These are phyloP conservation scores for Craterostigma plantagineum DNA, from an alignment of 257 asterid genomes.

Conservation along the genomic window DNA sequence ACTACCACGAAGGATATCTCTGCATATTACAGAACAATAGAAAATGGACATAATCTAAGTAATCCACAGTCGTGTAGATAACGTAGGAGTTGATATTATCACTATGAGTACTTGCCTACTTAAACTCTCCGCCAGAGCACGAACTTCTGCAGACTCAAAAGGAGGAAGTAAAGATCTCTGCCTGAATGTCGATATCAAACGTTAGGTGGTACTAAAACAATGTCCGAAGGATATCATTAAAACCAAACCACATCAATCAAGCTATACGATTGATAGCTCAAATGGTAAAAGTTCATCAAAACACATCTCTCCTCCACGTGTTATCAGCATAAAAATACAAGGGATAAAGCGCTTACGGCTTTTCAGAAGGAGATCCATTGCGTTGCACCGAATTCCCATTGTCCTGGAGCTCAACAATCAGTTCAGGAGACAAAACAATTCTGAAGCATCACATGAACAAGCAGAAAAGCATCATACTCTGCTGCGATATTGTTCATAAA, in stretches of 20 bases:
- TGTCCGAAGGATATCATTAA: neutral
- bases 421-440: conserved; percentile 10
- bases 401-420: conserved; percentile 25
- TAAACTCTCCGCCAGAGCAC: conserved; percentile 78
- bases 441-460: neutral
- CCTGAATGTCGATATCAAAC: conserved; percentile 32
- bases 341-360: conserved; percentile 33
- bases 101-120: conserved; percentile 36
- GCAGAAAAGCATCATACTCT: conserved; percentile 32
- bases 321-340: no score
- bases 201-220: conserved; percentile 10
- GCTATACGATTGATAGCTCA: no score
- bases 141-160: conserved; percentile 89
- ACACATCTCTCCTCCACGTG: no score
- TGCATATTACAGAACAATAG: conserved; percentile 15
- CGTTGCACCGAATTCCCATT: conserved; percentile 17
- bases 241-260: neutral
- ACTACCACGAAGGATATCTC: conserved; percentile 93
- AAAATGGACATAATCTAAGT: conserved; percentile 2
- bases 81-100: conserved; percentile 3
- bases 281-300: no score
- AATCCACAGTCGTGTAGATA: neutral
- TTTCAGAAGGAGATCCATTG: conserved; percentile 45
- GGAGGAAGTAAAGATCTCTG: conserved; percentile 74
- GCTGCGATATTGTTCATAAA: conserved; percentile 54